Evolutionary conservation across 305 asterid species (phyloP).

Genomic region (Euphrasia arctica): DNA sequence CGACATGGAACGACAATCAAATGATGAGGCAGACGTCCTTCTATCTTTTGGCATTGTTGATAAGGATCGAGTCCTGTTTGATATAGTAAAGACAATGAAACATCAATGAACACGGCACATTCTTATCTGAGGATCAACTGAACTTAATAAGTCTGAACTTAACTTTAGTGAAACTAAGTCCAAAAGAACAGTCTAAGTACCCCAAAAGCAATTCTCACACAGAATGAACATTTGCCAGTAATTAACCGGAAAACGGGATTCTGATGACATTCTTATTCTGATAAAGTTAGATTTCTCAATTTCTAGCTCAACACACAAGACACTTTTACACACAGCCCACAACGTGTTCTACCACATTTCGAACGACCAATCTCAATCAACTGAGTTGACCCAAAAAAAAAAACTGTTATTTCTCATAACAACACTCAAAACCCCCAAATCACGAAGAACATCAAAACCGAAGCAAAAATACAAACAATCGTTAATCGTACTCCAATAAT

Average conservation of each 20-base stretch:
- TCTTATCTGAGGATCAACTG: no score
- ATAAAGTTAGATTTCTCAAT: not conserved
- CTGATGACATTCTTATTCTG: not conserved
- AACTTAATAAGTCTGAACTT: no score
- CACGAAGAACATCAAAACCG: not conserved
- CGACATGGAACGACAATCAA: conserved; percentile 32
- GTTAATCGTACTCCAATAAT: not conserved
- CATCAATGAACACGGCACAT: not conserved
- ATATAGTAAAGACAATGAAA: no score
- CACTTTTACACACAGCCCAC: not conserved
- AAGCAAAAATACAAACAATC: conserved; percentile 2
- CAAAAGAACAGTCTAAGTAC: no score
- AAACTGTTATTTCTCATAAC: not conserved
- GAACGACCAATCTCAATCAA: not conserved
- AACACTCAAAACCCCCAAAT: conserved; percentile 19
- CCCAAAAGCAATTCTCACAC: no score
- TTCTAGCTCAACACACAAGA: not conserved
- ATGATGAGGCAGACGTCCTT: conserved; percentile 46
- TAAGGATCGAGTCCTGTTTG: conserved; percentile 4
- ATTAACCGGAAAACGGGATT: no score
- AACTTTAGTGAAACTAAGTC: no score
- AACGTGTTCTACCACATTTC: not conserved
- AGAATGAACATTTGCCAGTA: no score
- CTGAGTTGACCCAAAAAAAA: conserved; percentile 17
- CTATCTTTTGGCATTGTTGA: conserved; percentile 71